Base-by-base conservation (phyloP, 768 basidiomycete species). In the Calocera viscosa region DNA sequence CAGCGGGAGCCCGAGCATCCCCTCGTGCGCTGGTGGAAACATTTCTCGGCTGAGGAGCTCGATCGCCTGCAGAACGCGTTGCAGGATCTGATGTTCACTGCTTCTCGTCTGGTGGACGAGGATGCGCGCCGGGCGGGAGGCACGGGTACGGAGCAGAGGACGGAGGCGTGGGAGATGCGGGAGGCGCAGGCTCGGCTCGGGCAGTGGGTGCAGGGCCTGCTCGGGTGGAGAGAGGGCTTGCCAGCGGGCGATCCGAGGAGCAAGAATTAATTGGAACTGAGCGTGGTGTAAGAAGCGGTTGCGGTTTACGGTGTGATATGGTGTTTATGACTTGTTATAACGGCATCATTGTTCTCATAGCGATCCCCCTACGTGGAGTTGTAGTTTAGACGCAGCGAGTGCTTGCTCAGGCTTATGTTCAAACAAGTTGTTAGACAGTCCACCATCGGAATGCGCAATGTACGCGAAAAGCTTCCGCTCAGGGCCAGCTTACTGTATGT, bases 31-130 rank as follows among this genome's bases (percentile, higher is more conserved):
- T 60, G 53, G 53, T 60, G 53, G 53, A 60, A 60, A 30, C 53
- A 60, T 19, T 60, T 60, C 30, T 16, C 53, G 26, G 14, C 53
- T 19, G 53, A 60, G 22, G 53, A 60, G 22, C 53, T 60, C 53
- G 53, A 60, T 26, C 14, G 53, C 8, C 30, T 60, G 53, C 53
- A 60, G 53, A 60, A 60, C 53, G 53, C 53, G 7, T 26, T 60
- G 7, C 53, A 60, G 30, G 53, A 60, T 26, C 53, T 60, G 53
- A 60, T 60, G 53, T 60, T 60, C 53, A 60, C 53, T 60, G 53
- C 53, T 19, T 60, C 53, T 7, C 24, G 53, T 10, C 53, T 60
- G 14, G 53, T 60, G 53, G 53, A 60, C 26, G 53, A 60, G 30
- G 53, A 60, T 60, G 24, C 53, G 14, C 53, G 53, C 16, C 53